Evolutionary conservation across 2,329 filamentous ascomycete genomes (phyloP).

Genomic region (Colletotrichum karsti): DNA sequence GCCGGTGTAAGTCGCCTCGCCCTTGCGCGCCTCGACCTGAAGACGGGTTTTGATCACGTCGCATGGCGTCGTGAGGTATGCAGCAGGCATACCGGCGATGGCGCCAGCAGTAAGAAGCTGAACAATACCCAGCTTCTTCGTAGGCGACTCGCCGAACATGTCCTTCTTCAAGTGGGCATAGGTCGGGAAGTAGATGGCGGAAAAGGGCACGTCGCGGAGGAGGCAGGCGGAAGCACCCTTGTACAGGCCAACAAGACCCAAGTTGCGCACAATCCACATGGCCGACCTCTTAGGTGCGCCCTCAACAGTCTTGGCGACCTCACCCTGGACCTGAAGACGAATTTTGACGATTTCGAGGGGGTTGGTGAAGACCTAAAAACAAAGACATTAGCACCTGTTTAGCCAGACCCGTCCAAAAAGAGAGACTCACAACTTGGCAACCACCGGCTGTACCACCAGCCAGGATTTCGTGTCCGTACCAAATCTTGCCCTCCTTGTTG

Average conservation of each 20-base stretch:
- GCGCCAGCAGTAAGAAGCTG: conserved; percentile 95
- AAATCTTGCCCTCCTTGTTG: conserved; percentile 78
- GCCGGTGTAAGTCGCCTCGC: conserved; percentile 86
- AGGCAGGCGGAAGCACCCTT: conserved; percentile 96
- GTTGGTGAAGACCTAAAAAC: conserved; percentile 86
- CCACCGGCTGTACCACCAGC: conserved; percentile 90
- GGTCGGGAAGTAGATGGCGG: conserved; percentile 97
- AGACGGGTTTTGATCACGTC: conserved; percentile 99
- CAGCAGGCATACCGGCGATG: conserved; percentile 90
- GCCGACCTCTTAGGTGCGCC: conserved; percentile 88
- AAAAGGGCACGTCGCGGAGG: conserved; percentile 96
- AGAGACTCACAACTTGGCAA: conserved; percentile 88
- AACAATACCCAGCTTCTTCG: conserved; percentile 87
- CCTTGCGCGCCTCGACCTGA: conserved; percentile 97
- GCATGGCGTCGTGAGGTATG: conserved; percentile 95
- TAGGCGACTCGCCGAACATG: conserved; percentile 87
- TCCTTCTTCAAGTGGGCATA: conserved; percentile 96
- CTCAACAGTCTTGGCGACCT: conserved; percentile 88
- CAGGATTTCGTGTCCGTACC: conserved; percentile 76
- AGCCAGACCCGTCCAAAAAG: background rate
- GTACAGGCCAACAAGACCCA: conserved; percentile 94
- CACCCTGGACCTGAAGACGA: conserved; percentile 94
- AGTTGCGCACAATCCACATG: conserved; percentile 96
- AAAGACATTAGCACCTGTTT: conserved; percentile 15
- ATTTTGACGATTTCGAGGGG: conserved; percentile 99